Evolutionary conservation across 2,329 filamentous ascomycete genomes (phyloP).

Genomic region (Penicillium sp.): DNA sequence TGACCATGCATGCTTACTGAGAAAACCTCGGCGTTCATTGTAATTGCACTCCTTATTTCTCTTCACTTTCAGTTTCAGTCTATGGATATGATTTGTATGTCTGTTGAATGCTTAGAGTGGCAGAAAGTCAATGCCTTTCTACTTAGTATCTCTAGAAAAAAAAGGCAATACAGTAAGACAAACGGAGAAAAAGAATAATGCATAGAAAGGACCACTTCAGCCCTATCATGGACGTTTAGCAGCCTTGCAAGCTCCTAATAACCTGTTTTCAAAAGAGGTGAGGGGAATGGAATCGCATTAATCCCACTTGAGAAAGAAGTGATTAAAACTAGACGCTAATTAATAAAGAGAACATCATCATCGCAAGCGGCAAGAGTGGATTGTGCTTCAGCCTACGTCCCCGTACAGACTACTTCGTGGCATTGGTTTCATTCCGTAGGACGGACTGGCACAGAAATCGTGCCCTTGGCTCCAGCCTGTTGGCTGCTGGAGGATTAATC

Average conservation of each 20-base stretch:
- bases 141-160: no score
- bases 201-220: no score
- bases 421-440: not conserved
- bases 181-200: no score
- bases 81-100: not conserved
- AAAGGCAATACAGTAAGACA: no score
- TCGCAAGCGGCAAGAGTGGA: not conserved
- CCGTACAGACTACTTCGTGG: not conserved
- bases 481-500: not conserved
- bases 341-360: not conserved
- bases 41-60: not conserved
- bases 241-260: no score
- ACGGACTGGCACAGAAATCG: not conserved
- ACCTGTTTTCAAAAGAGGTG: no score
- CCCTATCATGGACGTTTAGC: no score
- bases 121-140: no score
- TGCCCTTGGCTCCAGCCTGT: not conserved
- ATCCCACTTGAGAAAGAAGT: not conserved
- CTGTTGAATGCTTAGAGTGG: no score
- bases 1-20: conserved; percentile 10
- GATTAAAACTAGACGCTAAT: not conserved
- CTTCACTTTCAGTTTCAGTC: not conserved
- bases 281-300: not conserved
- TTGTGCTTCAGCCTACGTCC: not conserved
- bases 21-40: not conserved